These are phyloP conservation scores for Heritiera fomes DNA, from an alignment of 345 rosid genomes.

Conservation along the genomic window DNA sequence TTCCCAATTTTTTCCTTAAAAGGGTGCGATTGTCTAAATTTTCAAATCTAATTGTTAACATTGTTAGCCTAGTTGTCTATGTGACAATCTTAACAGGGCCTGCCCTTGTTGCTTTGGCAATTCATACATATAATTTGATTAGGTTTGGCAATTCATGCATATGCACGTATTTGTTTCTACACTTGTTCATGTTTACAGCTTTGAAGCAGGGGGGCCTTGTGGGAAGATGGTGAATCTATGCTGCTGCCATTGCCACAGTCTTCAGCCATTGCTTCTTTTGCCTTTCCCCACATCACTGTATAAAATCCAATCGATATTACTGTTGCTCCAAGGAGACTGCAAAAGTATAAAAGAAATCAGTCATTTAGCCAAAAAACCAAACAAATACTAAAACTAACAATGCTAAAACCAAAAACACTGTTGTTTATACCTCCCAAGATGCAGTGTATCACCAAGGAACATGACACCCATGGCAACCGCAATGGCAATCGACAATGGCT, in stretches of 20 bases:
- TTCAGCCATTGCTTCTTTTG: slow-evolving; percentile 59
- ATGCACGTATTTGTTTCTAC: slow-evolving; percentile 8
- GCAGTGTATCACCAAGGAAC: slow-evolving; percentile 70
- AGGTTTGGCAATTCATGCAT: background rate
- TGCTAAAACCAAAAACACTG: background rate
- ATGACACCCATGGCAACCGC: slow-evolving; percentile 68
- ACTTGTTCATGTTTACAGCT: slow-evolving; percentile 48
- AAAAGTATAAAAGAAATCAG: background rate
- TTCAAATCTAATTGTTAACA: too few species aligned
- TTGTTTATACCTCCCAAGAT: slow-evolving; percentile 61
- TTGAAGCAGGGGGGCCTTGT: slow-evolving; percentile 61
- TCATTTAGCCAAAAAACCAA: background rate
- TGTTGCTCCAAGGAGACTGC: slow-evolving; percentile 71
- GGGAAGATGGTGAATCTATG: slow-evolving; percentile 24
- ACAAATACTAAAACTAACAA: too few species aligned
- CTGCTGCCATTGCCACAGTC: slow-evolving; percentile 31
- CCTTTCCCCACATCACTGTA: slow-evolving; percentile 90
- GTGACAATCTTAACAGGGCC: too few species aligned
- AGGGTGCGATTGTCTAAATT: too few species aligned
- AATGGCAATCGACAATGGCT: slow-evolving; percentile 72
- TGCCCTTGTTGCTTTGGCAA: background rate
- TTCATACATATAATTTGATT: background rate
- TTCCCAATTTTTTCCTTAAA: too few species aligned
- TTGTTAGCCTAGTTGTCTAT: too few species aligned
- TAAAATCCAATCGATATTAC: slow-evolving; percentile 77